A percentile compares a stretch with the other conserved stretches of the same genome.
Evolutionary conservation across 1,284 basidiomycete genomes (phyloP).

Genomic region (Golubevia sp.): DNA sequence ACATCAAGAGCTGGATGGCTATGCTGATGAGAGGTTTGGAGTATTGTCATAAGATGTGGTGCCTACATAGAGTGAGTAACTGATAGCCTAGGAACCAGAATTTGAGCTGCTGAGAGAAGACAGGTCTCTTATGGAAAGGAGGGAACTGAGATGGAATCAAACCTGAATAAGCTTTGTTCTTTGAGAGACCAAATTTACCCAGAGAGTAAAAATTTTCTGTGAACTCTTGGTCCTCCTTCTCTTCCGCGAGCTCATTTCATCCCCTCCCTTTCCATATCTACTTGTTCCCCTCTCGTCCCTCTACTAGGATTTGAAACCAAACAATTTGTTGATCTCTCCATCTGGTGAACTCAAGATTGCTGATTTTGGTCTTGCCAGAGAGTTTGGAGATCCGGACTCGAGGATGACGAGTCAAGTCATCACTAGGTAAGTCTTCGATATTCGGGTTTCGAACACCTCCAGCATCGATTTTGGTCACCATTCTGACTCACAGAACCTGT

Average conservation of each 20-base stretch:
- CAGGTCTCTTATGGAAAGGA: too few relatives aligned
- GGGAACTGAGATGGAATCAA: too few relatives aligned
- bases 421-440: conserved; percentile 70
- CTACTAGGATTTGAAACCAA: conserved; percentile 90
- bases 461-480: not conserved
- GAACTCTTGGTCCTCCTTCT: too few relatives aligned
- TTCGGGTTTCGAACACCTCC: not conserved
- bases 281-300: not conserved
- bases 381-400: conserved; percentile 87
- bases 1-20: conserved; percentile 98
- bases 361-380: conserved; percentile 97
- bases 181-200: too few relatives aligned
- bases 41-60: conserved; percentile 92
- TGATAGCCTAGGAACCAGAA: not conserved
- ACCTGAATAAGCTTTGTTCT: too few relatives aligned
- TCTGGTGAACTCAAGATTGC: conserved; percentile 94
- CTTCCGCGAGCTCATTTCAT: not conserved
- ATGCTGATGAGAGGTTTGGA: conserved; percentile 96
- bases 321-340: conserved; percentile 91
- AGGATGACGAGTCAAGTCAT: conserved; percentile 99
- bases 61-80: conserved; percentile 82
- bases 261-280: not conserved
- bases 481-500: not conserved
- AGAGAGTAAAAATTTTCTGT: too few relatives aligned
- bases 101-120: not conserved